Base-by-base conservation (phyloP, 2,329 filamentous ascomycete species). In the Catunica adiposa region DNA sequence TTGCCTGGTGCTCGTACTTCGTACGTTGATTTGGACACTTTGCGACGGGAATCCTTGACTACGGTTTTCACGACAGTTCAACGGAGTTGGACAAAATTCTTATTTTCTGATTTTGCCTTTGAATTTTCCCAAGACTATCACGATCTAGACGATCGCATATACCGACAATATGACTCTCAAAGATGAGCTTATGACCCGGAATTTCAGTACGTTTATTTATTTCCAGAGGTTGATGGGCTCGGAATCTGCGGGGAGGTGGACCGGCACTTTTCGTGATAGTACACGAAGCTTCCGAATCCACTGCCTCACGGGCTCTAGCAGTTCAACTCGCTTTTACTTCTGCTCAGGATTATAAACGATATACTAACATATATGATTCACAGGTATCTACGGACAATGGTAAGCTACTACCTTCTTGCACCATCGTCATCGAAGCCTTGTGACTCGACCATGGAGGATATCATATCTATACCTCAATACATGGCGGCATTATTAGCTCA, bases 321-420 rank as follows among this genome's bases (percentile, higher is more conserved):
- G n/a, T n/a, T n/a, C n/a, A n/a, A n/a, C n/a, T n/a, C n/a, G n/a
- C n/a, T n/a, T n/a, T n/a, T n/a, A n/a, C n/a, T n/a, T n/a, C 5
- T 34, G 11, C 29, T 5, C 29, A 34, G 11, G 11, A 34, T 34
- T 11, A 2, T 3, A 44, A 17, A 34, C 48, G 3, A 20, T 22
- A n/a, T 58, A 34, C 56, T 58, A 58, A 58, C 40, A 6, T 29
- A 14, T 34, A 11, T 14, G 44, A 22, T 51, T 48, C 52, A 58
- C 62, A 85, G 82, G 82, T 70, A 85, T 85, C 69, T 85, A 85
- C 64, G 82, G 79, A 68, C 82, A 85, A 82, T 85, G 82, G 82
- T 85, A 74, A 75, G 79, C 66, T 56, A 38, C 2, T 38, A 38
- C 34, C 34, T 38, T n/a, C 34, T 3, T 38, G n/a, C n/a, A n/a